Evolutionary conservation across 1,139 yeast species (phyloP), one percentile per base, ranked within the genome.

Genomic region (Saccharomyces hybrid): DNA sequence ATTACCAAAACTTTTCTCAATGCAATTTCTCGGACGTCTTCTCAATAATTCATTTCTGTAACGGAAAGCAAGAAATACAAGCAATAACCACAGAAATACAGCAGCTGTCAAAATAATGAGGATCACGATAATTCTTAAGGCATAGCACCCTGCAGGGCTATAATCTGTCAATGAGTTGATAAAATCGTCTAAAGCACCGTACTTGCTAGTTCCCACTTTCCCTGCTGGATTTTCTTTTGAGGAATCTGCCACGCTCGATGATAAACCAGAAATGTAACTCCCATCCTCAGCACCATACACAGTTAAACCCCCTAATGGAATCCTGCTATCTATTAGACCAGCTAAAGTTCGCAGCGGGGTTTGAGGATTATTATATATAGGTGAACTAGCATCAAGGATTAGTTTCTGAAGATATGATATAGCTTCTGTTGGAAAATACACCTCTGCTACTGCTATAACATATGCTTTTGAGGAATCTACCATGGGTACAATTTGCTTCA

Each of bases 371-470:
- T 73, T 60, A 69, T 82, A 84, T 48, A 85, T 64, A 34, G 60
- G 59, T 0, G 89, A 83, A 26, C 69, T 63, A 0, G 71, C 49
- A 54, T 78, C 70, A 50, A 72, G 68, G 47, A 85, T 70, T 50
- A 73, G 69, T 47, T 68, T 69, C 57, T 78, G 78, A 62, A 85
- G 76, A 0, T 73, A 67, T 11, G 64, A 62, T n/a, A 82, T 73
- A 9, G 77, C 71, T 8, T 67, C 69, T 13, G 70, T 64, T 38
- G 87, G 86, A 74, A 82, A 84, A 65, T 82, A 84, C 54, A 84
- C 84, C 66, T 83, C 87, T n/a, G 90, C 90, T 57, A 85, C 86
- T 1, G 90, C 82, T 54, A 83, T 83, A 51, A 85, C 79, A 67
- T 84, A 84, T 50, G 68, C 68, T 47, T 73, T 71, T 31, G 69